Percentiles rank a stretch among this genome's conserved stretches.
phyloP scores from a whole-genome alignment of 192 early-diverging fungal species.

The Umbelopsis isabellina region DNA sequence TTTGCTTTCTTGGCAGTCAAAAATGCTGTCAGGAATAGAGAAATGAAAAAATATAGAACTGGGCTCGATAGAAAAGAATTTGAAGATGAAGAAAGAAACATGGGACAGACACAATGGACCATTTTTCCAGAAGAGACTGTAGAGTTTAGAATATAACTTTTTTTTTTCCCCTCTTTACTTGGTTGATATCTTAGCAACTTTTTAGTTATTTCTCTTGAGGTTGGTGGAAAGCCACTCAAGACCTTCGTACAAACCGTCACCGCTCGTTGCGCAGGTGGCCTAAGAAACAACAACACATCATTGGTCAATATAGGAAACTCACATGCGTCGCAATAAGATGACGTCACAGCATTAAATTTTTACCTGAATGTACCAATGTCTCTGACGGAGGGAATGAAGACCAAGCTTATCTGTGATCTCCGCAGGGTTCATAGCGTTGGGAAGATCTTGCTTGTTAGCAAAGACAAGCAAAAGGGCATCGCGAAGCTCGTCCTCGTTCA shows the following conservation, averaged over 20 bases:
- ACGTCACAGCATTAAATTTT: conserved; percentile 32
- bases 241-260: conserved; percentile 98
- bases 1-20: too few relatives aligned
- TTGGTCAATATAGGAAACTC: conserved; percentile 21
- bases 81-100: background rate
- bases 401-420: conserved; percentile 96
- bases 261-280: conserved; percentile 54
- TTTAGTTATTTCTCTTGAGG: conserved; percentile 57
- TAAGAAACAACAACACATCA: background rate
- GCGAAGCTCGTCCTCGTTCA: conserved; percentile 95
- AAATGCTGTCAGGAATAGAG: too few relatives aligned
- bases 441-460: conserved; percentile 99
- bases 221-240: conserved; percentile 90
- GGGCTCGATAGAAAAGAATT: background rate
- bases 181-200: conserved; percentile 8
- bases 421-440: conserved; percentile 92
- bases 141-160: background rate
- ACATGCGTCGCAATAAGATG: background rate
- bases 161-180: conserved; percentile 3
- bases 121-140: too few relatives aligned
- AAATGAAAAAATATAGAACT: background rate
- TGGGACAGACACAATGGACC: too few relatives aligned
- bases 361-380: conserved; percentile 91
- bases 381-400: conserved; percentile 77
- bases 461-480: conserved; percentile 90